Conservation (phyloP, 2,329 filamentous ascomycete species). For the Myriosclerotinia curreyana region DNA sequence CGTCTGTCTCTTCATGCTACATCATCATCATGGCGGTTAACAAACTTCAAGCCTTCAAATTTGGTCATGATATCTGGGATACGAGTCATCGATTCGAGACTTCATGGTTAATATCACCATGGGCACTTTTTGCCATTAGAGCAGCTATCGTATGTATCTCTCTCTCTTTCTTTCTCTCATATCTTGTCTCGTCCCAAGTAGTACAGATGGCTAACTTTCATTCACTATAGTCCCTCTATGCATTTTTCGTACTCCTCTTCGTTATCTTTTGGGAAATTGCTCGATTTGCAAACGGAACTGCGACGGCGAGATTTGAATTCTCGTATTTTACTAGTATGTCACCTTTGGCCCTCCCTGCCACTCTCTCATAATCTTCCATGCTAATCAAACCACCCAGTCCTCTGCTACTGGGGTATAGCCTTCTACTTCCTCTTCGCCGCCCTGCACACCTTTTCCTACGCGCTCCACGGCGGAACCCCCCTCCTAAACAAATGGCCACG, state of each 20-base stretch:
- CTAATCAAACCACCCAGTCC: conserved; percentile 25
- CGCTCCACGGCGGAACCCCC: conserved; percentile 50
- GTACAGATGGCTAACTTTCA: neutral
- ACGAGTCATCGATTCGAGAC: conserved; percentile 66
- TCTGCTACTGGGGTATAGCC: conserved; percentile 74
- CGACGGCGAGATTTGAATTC: conserved; percentile 50
- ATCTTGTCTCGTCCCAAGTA: neutral
- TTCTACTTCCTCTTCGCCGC: conserved; percentile 73
- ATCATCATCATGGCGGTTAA: neutral
- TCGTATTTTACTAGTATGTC: conserved; percentile 71
- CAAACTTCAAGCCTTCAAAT: conserved; percentile 1
- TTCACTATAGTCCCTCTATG: conserved; percentile 55
- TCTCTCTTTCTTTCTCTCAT: conserved; percentile 31
- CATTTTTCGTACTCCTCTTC: conserved; percentile 66
- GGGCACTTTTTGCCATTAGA: conserved; percentile 56
- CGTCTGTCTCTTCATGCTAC: neutral
- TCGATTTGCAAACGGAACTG: conserved; percentile 39
- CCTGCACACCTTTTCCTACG: conserved; percentile 68
- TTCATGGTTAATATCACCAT: conserved; percentile 74
- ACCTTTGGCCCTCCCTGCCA: neutral
- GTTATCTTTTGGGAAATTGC: conserved; percentile 63
- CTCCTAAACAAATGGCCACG: conserved; percentile 60
- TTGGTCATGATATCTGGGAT: conserved; percentile 36
- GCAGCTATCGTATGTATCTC: conserved; percentile 50
- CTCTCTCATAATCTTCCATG: neutral